Evolutionary conservation across 2,329 filamentous ascomycete genomes (phyloP).

Genomic region (Microdochium nivale): DNA sequence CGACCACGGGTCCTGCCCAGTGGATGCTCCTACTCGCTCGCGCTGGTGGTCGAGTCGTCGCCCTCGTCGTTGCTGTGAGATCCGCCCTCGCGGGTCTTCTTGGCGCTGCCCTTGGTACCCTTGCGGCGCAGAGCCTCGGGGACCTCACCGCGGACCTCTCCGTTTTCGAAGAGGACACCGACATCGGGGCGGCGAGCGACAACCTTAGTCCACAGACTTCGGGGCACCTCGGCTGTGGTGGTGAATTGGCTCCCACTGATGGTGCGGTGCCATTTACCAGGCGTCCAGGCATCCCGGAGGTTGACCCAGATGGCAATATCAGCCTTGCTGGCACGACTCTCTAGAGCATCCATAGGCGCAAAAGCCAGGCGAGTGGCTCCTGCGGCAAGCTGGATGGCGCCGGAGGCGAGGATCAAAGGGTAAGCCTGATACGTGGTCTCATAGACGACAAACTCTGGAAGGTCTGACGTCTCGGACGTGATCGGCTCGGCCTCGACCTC

Average conservation of each 20-base stretch:
- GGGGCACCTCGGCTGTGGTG: slow-evolving; percentile 19
- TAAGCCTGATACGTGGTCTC: slow-evolving; percentile 36
- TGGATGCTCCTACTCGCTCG: slow-evolving; percentile 10
- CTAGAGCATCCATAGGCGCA: slow-evolving; percentile 18
- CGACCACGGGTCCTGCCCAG: neutral
- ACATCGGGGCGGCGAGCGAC: slow-evolving; percentile 31
- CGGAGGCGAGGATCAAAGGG: slow-evolving; percentile 29
- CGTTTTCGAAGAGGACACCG: slow-evolving; percentile 32
- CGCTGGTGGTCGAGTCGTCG: slow-evolving; percentile 9
- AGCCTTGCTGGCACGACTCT: slow-evolving; percentile 20
- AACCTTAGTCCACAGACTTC: slow-evolving; percentile 30
- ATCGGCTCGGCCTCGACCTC: slow-evolving; percentile 21
- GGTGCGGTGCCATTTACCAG: slow-evolving; percentile 25
- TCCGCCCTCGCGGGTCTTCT: slow-evolving; percentile 22
- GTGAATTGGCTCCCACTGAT: slow-evolving; percentile 24
- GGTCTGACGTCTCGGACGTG: slow-evolving; percentile 19
- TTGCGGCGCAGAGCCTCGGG: slow-evolving; percentile 30
- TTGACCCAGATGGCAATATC: slow-evolving; percentile 34
- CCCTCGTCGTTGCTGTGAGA: slow-evolving; percentile 18
- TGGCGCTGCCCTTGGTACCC: slow-evolving; percentile 30
- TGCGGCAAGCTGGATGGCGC: slow-evolving; percentile 29
- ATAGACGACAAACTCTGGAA: slow-evolving; percentile 33
- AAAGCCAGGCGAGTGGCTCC: slow-evolving; percentile 24
- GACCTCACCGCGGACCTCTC: slow-evolving; percentile 31
- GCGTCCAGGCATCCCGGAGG: slow-evolving; percentile 23